phyloP scores from a whole-genome alignment of 352 stramenopile genomes.

The Blastocystis sp. region DNA sequence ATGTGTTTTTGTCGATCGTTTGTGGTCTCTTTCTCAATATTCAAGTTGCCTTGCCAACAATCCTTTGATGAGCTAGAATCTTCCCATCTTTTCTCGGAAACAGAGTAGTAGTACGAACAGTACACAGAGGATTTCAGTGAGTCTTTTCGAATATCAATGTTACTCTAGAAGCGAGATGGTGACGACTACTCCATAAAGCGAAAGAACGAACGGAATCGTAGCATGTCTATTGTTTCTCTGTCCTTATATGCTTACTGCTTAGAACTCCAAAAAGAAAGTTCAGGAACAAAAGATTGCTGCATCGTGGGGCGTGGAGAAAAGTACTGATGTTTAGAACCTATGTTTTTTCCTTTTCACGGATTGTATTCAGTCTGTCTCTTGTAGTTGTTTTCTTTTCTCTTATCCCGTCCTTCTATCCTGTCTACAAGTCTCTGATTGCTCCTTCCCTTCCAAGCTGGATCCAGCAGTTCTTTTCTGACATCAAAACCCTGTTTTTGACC shows the following conservation, averaged over 20 bases:
- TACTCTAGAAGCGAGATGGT: background rate
- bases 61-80: background rate
- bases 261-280: background rate
- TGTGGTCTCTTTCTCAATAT: background rate
- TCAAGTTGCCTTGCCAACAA: background rate
- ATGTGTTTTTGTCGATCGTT: background rate
- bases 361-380: background rate
- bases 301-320: background rate
- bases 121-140: no score
- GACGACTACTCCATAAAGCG: background rate
- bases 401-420: constrained; percentile 23
- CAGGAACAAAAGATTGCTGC: background rate
- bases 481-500: background rate
- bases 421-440: constrained; percentile 36
- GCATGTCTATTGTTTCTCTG: background rate
- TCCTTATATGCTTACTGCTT: background rate
- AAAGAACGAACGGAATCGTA: background rate
- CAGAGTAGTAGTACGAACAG: no score
- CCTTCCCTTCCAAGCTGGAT: background rate
- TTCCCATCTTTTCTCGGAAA: background rate
- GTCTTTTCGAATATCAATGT: no score
- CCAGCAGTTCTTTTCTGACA: constrained; percentile 24
- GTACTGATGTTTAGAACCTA: background rate
- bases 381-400: constrained; percentile 3
- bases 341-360: background rate